Percentiles rank a stretch among this genome's conserved stretches.
Conservation (phyloP, 495 filamentous ascomycete species). For the Daldinia bambusicola region DNA sequence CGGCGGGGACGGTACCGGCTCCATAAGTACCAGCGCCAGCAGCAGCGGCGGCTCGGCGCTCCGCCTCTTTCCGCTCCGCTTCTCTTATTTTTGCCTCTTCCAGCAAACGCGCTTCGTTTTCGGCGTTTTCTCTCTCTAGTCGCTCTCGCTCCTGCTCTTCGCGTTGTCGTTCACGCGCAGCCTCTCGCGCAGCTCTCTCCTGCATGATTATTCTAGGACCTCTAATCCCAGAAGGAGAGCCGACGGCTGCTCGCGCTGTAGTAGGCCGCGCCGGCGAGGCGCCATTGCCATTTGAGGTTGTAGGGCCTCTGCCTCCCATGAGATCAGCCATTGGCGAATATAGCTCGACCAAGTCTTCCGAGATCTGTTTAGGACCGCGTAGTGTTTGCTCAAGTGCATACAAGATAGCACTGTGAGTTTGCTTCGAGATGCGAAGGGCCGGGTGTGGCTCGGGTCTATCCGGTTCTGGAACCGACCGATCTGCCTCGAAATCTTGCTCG, state of each 20-base stretch:
- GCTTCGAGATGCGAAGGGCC: conserved; percentile 56
- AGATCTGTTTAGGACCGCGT: conserved; percentile 83
- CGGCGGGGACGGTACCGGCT: conserved; percentile 31
- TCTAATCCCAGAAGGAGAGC: conserved; percentile 63
- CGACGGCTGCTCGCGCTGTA: conserved; percentile 55
- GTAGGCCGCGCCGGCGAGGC: conserved; percentile 56
- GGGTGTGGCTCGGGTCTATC: conserved; percentile 49
- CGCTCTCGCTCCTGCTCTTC: conserved; percentile 71
- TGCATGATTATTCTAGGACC: conserved; percentile 81
- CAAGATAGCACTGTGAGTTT: conserved; percentile 75
- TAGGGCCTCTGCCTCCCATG: conserved; percentile 63
- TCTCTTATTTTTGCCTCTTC: conserved; percentile 61
- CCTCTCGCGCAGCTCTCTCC: conserved; percentile 74
- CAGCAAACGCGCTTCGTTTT: conserved; percentile 64
- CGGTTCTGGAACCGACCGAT: conserved; percentile 34
- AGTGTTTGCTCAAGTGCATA: conserved; percentile 93
- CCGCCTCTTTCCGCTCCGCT: conserved; percentile 54
- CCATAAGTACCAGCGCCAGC: conserved; percentile 67
- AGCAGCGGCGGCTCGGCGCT: conserved; percentile 63
- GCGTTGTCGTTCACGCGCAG: conserved; percentile 59
- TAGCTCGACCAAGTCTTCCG: conserved; percentile 85
- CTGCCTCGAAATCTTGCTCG: conserved; percentile 39
- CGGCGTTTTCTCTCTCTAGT: conserved; percentile 60
- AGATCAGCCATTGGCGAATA: conserved; percentile 95
- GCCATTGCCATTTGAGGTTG: conserved; percentile 61